Evolutionary conservation across 768 basidiomycete genomes (phyloP).

Genomic region (Russula dissimulans): DNA sequence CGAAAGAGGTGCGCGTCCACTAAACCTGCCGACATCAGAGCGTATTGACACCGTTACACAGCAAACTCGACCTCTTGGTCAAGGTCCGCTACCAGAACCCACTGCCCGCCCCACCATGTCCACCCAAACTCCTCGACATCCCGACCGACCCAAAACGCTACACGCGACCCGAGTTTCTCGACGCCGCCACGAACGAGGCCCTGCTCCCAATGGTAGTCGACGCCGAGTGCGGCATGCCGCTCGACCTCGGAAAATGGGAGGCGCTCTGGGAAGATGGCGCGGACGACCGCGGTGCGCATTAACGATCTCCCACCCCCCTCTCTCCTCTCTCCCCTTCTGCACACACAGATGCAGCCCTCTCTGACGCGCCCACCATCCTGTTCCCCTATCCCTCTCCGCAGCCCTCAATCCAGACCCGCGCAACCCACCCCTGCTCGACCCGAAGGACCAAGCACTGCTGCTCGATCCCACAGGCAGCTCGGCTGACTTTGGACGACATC

Average conservation of each 20-base stretch:
- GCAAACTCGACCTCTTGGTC: constrained; percentile 85
- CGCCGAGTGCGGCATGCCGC: constrained; percentile 92
- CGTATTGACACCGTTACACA: constrained; percentile 23
- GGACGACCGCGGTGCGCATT: constrained; percentile 47
- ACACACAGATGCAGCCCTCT: not conserved
- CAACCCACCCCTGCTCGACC: constrained; percentile 54
- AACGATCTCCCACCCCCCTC: not conserved
- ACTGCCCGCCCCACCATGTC: constrained; percentile 92
- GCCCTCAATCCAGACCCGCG: constrained; percentile 59
- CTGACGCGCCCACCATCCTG: constrained; percentile 1
- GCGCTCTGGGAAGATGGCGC: constrained; percentile 77
- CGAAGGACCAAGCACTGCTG: constrained; percentile 67
- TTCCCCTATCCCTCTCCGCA: constrained; percentile 12
- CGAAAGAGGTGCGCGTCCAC: constrained; percentile 39
- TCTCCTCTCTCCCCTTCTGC: not conserved
- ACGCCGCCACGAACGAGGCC: constrained; percentile 68
- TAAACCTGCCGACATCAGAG: not conserved
- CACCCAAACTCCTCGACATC: constrained; percentile 88
- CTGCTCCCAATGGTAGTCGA: constrained; percentile 95
- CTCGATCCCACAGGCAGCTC: constrained; percentile 48
- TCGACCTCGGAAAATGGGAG: constrained; percentile 78
- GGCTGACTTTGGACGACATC: constrained; percentile 31
- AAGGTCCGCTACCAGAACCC: constrained; percentile 92
- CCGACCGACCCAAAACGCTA: constrained; percentile 87
- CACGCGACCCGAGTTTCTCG: constrained; percentile 76